These are phyloP conservation scores for Coriaria nepalensis DNA, from an alignment of 306 rosid genomes.

Conservation along the genomic window DNA sequence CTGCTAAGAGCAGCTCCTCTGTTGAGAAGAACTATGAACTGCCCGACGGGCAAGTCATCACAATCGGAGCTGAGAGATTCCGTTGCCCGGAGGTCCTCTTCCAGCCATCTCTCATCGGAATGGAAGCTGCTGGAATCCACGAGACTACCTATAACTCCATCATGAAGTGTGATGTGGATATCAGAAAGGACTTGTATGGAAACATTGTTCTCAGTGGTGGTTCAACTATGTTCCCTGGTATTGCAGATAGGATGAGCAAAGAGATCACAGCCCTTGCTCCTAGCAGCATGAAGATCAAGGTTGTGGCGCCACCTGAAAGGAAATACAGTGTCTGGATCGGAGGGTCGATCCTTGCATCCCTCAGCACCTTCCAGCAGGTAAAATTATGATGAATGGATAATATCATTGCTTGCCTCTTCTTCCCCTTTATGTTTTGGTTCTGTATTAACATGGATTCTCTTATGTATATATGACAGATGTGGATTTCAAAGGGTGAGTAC, in stretches of 20 bases:
- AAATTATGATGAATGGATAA: neutral
- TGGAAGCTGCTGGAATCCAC: slow-evolving; percentile 99
- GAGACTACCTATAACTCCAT: slow-evolving; percentile 97
- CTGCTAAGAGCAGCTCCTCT: slow-evolving; percentile 89
- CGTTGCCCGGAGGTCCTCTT: slow-evolving; percentile 94
- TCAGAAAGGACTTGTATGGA: slow-evolving; percentile 84
- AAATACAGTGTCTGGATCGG: slow-evolving; percentile 99
- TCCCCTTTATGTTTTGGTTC: too few relatives aligned
- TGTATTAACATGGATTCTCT: neutral
- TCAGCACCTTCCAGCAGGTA: slow-evolving; percentile 99
- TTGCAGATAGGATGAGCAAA: slow-evolving; percentile 97
- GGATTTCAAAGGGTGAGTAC: slow-evolving; percentile 92
- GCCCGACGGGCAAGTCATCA: slow-evolving; percentile 88
- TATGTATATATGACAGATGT: slow-evolving; percentile 41
- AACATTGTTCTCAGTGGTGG: slow-evolving; percentile 98
- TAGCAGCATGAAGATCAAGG: slow-evolving; percentile 98
- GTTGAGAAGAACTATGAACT: slow-evolving; percentile 94
- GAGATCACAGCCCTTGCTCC: slow-evolving; percentile 98
- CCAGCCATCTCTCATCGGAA: slow-evolving; percentile 97
- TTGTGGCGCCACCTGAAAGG: slow-evolving; percentile 96
- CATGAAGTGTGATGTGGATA: slow-evolving; percentile 99
- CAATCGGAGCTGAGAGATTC: slow-evolving; percentile 96
- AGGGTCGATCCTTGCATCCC: slow-evolving; percentile 98
- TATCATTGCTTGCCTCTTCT: slow-evolving; percentile 1
- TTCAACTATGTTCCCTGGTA: slow-evolving; percentile 96